Conservation (phyloP, 805 yeast genomes). For the Saccharomycopsis synnaedendra region DNA sequence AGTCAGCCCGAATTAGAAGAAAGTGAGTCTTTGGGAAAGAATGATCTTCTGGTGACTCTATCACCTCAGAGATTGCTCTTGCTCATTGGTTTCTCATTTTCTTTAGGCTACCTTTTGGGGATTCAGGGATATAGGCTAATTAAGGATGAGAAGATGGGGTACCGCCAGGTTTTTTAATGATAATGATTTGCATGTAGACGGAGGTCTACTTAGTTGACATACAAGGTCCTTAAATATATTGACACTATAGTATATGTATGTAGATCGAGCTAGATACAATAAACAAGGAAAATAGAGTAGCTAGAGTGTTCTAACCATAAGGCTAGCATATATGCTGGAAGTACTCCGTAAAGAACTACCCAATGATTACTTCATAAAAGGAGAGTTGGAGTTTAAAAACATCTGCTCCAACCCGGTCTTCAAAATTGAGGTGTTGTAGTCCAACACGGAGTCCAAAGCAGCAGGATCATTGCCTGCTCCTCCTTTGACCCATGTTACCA, state of each 20-base stretch:
- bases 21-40: too few relatives aligned
- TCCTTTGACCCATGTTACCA: conserved; percentile 74
- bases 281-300: too few relatives aligned
- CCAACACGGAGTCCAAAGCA: conserved; percentile 55
- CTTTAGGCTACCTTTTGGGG: conserved; percentile 15
- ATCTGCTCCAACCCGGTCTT: conserved; percentile 65
- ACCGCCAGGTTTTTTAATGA: background rate
- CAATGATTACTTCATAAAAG: too few relatives aligned
- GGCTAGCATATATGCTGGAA: too few relatives aligned
- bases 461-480: conserved; percentile 35
- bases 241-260: too few relatives aligned
- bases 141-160: background rate
- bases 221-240: too few relatives aligned
- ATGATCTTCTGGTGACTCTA: background rate
- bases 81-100: conserved; percentile 10
- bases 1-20: too few relatives aligned
- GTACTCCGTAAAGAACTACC: too few relatives aligned
- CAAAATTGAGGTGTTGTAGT: conserved; percentile 78
- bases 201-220: too few relatives aligned
- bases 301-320: too few relatives aligned
- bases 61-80: conserved; percentile 6
- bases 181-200: too few relatives aligned
- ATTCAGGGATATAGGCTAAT: conserved; percentile 9
- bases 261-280: too few relatives aligned
- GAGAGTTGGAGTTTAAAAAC: background rate